Conservation (phyloP, 257 asterid species). For the Nyctanthes arbortristis region DNA sequence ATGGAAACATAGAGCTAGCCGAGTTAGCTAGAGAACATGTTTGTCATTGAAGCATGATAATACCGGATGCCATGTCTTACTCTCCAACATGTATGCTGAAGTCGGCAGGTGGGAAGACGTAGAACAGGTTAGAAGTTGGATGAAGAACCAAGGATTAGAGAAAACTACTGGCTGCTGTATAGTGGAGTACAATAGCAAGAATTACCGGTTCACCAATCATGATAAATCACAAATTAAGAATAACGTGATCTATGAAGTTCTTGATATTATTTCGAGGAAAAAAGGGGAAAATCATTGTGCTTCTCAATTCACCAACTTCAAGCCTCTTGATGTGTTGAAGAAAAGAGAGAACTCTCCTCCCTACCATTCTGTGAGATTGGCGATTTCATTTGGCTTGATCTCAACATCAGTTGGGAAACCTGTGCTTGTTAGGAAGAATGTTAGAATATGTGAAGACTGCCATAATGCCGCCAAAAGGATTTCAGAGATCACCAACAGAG, state of each 20-base stretch:
- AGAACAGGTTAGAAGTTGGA: conserved; percentile 35
- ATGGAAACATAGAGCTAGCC: conserved; percentile 53
- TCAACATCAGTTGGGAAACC: conserved; percentile 44
- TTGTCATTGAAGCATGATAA: conserved; percentile 44
- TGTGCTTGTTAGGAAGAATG: conserved; percentile 58
- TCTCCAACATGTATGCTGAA: conserved; percentile 70
- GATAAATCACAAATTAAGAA: conserved; percentile 38
- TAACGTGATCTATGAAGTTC: conserved; percentile 33
- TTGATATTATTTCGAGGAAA: conserved; percentile 45
- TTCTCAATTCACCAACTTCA: conserved; percentile 25
- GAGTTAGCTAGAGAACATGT: conserved; percentile 49
- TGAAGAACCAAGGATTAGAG: conserved; percentile 50
- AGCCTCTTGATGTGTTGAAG: conserved; percentile 30
- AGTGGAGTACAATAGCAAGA: conserved; percentile 40
- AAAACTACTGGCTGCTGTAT: conserved; percentile 43
- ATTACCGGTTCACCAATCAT: conserved; percentile 43
- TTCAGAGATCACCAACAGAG: conserved; percentile 49
- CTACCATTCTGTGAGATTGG: conserved; percentile 65
- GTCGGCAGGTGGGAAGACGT: conserved; percentile 60
- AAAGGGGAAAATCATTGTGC: conserved; percentile 27
- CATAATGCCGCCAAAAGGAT: conserved; percentile 55
- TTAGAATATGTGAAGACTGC: conserved; percentile 61
- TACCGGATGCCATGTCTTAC: conserved; percentile 59
- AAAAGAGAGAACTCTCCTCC: conserved; percentile 27
- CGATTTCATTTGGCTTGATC: conserved; percentile 58